phyloP scores from a whole-genome alignment of 2,329 filamentous ascomycete species.

The Helotiales sp. region DNA sequence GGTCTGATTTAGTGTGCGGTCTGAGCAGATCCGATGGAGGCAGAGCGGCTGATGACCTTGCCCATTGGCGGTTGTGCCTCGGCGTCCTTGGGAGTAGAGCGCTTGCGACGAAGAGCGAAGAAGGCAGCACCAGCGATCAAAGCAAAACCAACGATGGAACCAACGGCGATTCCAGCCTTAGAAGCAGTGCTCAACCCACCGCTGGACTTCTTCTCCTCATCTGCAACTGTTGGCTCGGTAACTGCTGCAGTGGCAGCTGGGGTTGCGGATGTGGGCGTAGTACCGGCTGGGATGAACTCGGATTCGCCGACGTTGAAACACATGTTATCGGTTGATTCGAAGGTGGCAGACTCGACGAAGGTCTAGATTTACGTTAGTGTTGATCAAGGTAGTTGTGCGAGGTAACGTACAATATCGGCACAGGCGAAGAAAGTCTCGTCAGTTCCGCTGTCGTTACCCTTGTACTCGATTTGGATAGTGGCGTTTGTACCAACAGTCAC shows the following conservation, averaged over 20 bases:
- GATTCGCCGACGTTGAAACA: constrained; percentile 32
- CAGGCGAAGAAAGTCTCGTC: constrained; percentile 56
- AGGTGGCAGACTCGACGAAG: constrained; percentile 45
- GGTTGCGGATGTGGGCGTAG: constrained; percentile 1
- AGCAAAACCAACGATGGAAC: constrained; percentile 32
- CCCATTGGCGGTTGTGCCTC: constrained; percentile 13
- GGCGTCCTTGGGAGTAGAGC: constrained; percentile 11
- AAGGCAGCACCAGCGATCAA: constrained; percentile 23
- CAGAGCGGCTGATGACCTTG: constrained; percentile 9
- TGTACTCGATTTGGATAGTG: constrained; percentile 55
- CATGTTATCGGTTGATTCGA: constrained; percentile 13
- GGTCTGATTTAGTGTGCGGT: constrained; percentile 9
- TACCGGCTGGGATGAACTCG: constrained; percentile 22
- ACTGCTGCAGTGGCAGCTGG: background rate
- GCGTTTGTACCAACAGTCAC: constrained; percentile 51
- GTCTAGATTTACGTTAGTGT: constrained; percentile 31
- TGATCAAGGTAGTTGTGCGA: background rate
- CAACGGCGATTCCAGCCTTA: constrained; percentile 40
- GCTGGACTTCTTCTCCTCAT: background rate
- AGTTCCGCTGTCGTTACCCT: constrained; percentile 48
- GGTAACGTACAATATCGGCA: constrained; percentile 49
- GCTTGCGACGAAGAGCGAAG: constrained; percentile 32
- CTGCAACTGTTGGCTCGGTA: constrained; percentile 1
- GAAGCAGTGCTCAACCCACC: constrained; percentile 18
- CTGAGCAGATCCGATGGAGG: constrained; percentile 23